Evolutionary conservation across 2,329 filamentous ascomycete genomes (phyloP).

Genomic region (Camillea tinctor): DNA sequence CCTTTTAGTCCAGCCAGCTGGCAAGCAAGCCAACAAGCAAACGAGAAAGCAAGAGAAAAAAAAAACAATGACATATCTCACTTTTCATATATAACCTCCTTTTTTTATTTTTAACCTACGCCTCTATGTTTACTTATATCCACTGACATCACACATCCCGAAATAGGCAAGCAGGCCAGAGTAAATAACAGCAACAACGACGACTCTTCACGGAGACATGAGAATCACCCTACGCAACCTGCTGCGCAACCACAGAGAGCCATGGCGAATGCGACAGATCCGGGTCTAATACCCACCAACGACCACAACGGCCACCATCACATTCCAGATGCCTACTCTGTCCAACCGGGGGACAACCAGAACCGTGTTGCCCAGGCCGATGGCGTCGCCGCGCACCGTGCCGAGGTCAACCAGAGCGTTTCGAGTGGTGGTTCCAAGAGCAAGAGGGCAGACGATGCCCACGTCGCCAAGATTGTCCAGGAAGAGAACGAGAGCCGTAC

Average conservation of each 20-base stretch:
- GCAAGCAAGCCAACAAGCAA: too few relatives aligned
- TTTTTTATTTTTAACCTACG: not conserved
- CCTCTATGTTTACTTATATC: slow-evolving; percentile 15
- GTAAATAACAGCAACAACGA: slow-evolving; percentile 55
- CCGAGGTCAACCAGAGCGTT: slow-evolving; percentile 59
- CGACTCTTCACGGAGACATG: slow-evolving; percentile 52
- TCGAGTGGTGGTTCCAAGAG: slow-evolving; percentile 37
- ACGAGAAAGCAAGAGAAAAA: too few relatives aligned
- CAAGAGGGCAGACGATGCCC: slow-evolving; percentile 58
- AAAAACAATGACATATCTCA: too few relatives aligned
- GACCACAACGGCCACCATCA: slow-evolving; percentile 51
- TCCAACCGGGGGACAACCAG: slow-evolving; percentile 57
- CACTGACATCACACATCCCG: slow-evolving; percentile 34
- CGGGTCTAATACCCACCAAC: slow-evolving; percentile 30
- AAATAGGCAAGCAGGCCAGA: slow-evolving; percentile 81
- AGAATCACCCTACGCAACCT: slow-evolving; percentile 42
- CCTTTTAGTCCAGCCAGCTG: not conserved
- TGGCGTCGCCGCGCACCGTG: slow-evolving; percentile 62
- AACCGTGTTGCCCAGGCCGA: slow-evolving; percentile 69
- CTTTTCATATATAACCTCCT: not conserved
- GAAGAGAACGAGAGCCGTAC: slow-evolving; percentile 85
- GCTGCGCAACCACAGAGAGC: slow-evolving; percentile 57
- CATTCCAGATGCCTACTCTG: slow-evolving; percentile 59
- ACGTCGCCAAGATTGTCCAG: slow-evolving; percentile 81
- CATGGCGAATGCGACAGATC: slow-evolving; percentile 48